Percentiles rank a stretch among this genome's conserved stretches.
Evolutionary conservation across 176 grass and related monocot genomes (phyloP).

Genomic region (Avena atlantica): DNA sequence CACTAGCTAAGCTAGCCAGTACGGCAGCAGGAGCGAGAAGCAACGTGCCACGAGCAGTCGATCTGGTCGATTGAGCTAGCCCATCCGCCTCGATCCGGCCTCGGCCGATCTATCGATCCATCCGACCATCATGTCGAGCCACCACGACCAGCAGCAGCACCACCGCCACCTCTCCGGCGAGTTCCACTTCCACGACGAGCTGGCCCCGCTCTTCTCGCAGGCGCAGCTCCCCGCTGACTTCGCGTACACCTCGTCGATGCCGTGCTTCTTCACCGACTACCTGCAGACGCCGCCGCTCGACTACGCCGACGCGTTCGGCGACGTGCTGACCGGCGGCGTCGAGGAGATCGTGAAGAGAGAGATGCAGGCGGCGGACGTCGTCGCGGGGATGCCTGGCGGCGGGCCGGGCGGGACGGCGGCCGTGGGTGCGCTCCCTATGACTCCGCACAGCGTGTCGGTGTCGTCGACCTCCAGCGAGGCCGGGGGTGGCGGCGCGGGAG

Average conservation of each 20-base stretch:
- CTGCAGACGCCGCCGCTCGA: conserved; percentile 33
- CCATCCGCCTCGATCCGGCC: not conserved
- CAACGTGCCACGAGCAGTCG: not conserved
- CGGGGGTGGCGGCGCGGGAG: conserved; percentile 30
- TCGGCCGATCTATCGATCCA: conserved; percentile 15
- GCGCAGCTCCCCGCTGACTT: conserved; percentile 34
- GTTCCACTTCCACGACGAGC: conserved; percentile 68
- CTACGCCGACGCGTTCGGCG: conserved; percentile 41
- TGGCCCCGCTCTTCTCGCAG: conserved; percentile 58
- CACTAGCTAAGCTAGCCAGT: not conserved
- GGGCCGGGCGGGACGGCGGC: not conserved
- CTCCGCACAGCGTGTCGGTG: conserved; percentile 71
- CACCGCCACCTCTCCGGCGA: conserved; percentile 43
- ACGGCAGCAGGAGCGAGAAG: not conserved
- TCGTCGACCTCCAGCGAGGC: conserved; percentile 82
- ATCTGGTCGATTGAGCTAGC: conserved; percentile 22
- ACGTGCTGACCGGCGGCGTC: not conserved
- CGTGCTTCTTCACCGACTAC: conserved; percentile 44
- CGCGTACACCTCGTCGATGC: not conserved
- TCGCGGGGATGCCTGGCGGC: not conserved
- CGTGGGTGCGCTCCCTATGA: conserved; percentile 37
- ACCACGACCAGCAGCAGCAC: conserved; percentile 46
- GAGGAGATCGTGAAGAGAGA: conserved; percentile 49
- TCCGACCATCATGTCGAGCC: conserved; percentile 58
- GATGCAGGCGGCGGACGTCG: conserved; percentile 5